These are phyloP conservation scores for Atalantia buxifolia DNA, from an alignment of 345 rosid genomes.

Conservation along the genomic window DNA sequence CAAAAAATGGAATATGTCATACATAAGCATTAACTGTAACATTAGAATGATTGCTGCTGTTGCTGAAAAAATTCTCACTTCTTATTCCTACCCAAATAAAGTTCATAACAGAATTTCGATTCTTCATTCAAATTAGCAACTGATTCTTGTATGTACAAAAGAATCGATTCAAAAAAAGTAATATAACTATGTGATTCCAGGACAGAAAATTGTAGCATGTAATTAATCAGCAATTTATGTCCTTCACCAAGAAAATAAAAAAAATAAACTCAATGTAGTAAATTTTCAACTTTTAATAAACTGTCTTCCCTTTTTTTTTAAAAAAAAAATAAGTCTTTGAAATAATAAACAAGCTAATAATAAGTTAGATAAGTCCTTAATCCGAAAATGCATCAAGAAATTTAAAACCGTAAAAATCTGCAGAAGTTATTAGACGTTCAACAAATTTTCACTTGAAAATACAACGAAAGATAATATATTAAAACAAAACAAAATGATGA, in stretches of 20 bases:
- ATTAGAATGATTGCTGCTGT: neutral
- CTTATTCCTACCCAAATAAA: neutral
- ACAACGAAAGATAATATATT: neutral
- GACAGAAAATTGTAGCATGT: neutral
- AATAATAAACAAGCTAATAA: no score
- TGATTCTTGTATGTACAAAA: neutral
- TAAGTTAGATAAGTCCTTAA: neutral
- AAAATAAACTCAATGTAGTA: no score
- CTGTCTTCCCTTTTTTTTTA: neutral
- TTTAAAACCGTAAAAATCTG: neutral
- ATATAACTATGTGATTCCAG: neutral
- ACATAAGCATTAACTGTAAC: neutral
- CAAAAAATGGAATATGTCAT: slow-evolving; percentile 4
- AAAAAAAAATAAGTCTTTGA: no score
- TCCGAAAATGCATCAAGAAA: neutral
- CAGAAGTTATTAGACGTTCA: neutral
- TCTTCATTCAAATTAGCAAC: neutral
- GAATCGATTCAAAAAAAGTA: neutral
- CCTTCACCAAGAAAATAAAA: neutral
- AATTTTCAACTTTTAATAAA: neutral
- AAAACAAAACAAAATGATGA: neutral
- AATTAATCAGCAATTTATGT: neutral
- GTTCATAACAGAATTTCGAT: neutral
- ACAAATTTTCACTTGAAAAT: neutral
- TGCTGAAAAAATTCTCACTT: neutral